These are phyloP conservation scores for Trichosanthes truncata DNA, from an alignment of 306 rosid genomes.

Conservation along the genomic window DNA sequence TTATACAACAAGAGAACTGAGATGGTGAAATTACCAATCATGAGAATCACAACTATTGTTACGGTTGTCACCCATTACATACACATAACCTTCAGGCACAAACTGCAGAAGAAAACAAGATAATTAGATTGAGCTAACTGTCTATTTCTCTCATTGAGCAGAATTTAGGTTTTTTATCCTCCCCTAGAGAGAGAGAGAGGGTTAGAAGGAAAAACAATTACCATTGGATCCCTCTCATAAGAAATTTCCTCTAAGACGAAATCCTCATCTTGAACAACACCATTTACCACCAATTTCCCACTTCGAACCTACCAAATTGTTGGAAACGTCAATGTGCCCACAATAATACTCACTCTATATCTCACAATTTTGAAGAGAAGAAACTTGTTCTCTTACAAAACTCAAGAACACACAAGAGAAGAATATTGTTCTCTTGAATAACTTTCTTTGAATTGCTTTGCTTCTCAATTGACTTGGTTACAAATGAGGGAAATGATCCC, in stretches of 20 bases:
- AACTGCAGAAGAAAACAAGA: constrained; percentile 36
- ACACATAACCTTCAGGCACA: constrained; percentile 86
- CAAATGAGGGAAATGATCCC: no score
- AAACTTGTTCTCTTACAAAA: no score
- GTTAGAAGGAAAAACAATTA: constrained; percentile 12
- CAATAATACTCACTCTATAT: no score
- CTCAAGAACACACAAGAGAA: no score
- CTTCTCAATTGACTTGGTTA: no score
- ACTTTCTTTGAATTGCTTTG: no score
- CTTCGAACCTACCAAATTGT: constrained; percentile 57
- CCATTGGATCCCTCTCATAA: constrained; percentile 70
- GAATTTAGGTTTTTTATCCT: background rate
- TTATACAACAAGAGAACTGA: background rate
- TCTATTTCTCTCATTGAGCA: background rate
- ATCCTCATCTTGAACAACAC: constrained; percentile 56
- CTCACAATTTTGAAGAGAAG: no score
- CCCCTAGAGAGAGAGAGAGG: background rate
- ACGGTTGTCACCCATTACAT: constrained; percentile 96
- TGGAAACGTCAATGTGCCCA: no score
- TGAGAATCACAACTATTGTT: constrained; percentile 92
- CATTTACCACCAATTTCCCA: constrained; percentile 76
- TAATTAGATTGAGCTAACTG: background rate
- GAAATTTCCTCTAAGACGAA: constrained; percentile 64
- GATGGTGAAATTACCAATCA: constrained; percentile 48
- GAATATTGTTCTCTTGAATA: no score